Evolutionary conservation across 345 rosid species (phyloP), one percentile per base, ranked within the genome.

Genomic region (Balakata baccata): DNA sequence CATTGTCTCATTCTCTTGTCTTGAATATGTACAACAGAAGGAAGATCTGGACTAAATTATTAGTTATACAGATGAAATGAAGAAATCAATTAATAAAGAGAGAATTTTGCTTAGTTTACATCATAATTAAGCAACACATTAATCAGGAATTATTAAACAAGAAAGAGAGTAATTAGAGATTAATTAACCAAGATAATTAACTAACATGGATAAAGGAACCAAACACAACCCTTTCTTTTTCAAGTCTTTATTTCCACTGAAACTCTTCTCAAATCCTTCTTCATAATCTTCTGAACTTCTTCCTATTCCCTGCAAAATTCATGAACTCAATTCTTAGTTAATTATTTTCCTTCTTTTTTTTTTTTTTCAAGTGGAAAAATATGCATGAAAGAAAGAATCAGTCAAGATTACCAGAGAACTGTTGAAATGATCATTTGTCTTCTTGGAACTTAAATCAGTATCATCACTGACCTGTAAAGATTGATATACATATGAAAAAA

Each of bases 161-260:
- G 34, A 29, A 2, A 29, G 34, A 29, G 34, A 29, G 34, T 29
- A 29, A 29, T 29, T 29, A 29, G 34, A 29, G 34, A 29, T 2
- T 29, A 25, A 84, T 77, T 75, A 88, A 81, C 86, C 86, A 57
- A 83, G 81, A 69, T 83, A 84, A 57, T 89, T 83, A 79, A 89
- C 80, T 75, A 93, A 84, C 91, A 87, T 79, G 81, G 98, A 89
- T 53, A 88, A 61, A 80, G 89, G 97, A 77, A 90, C 89, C 82
- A 90, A 79, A 76, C 98, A 87, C 71, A 90, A 70, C 16, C 98
- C 98, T 79, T 87, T 87, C 70, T 89, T 84, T 84, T 86, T 86
- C 75, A 93, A 75, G 77, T 87, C 89, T 68, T 63, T 58, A 5
- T 73, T 78, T 56, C 74, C 81, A 73, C 69, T 80, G 43, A 63